Evolutionary conservation across 2,329 filamentous ascomycete genomes (phyloP).

Genomic region (Phialemoniopsis sp.): DNA sequence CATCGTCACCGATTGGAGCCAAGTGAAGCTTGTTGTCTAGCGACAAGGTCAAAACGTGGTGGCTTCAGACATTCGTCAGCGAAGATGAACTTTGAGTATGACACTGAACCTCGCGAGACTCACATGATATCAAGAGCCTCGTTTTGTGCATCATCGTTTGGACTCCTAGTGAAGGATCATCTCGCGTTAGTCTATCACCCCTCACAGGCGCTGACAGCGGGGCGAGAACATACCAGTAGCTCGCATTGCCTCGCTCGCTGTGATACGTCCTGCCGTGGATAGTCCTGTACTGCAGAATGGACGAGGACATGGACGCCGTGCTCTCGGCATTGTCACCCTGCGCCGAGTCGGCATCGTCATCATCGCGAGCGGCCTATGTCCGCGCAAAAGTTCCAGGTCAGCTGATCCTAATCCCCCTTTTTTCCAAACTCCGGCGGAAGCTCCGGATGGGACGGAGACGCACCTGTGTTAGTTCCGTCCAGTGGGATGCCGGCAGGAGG

Average conservation of each 20-base stretch:
- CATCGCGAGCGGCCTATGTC: not conserved
- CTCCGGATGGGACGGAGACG: no score
- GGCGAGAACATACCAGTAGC: constrained; percentile 15
- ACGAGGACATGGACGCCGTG: constrained; percentile 20
- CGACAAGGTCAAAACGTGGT: constrained; percentile 16
- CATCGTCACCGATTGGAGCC: constrained; percentile 15
- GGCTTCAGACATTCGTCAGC: constrained; percentile 7
- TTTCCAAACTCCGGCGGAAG: no score
- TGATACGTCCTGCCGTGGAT: constrained; percentile 21
- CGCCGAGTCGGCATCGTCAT: constrained; percentile 4
- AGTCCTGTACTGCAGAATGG: constrained; percentile 20
- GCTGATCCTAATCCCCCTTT: no score
- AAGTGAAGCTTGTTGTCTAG: constrained; percentile 16
- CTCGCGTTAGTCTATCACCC: no score
- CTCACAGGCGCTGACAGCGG: no score
- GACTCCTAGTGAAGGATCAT: no score
- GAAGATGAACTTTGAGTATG: no score
- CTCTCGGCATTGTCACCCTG: constrained; percentile 9
- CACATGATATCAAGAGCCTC: no score
- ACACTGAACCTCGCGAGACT: no score
- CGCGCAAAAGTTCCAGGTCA: no score
- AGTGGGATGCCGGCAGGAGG: not conserved
- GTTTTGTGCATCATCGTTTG: no score
- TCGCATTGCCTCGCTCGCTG: constrained; percentile 14
- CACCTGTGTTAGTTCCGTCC: not conserved